Conservation (phyloP, 2,329 filamentous ascomycete species). For the Penicillium sp. region DNA sequence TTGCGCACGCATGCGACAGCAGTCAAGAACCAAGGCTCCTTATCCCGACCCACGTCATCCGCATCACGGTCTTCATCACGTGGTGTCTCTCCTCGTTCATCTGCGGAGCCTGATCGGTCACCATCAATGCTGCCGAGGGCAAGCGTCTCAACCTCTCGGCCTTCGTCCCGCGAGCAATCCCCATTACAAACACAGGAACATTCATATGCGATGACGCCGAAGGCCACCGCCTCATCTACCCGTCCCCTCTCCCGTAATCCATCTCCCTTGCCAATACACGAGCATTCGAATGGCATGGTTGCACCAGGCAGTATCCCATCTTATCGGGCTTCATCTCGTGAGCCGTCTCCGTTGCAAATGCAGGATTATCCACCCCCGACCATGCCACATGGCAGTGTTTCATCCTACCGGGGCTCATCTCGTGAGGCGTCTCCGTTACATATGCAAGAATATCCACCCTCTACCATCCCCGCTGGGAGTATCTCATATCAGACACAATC, state of each 20-base stretch:
- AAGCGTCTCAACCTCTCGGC: conserved; percentile 18
- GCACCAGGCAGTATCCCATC: conserved; percentile 4
- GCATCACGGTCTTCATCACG: conserved; percentile 29
- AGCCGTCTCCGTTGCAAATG: conserved; percentile 7
- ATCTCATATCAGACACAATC: conserved; percentile 8
- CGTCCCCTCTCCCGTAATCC: conserved; percentile 9
- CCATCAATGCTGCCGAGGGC: conserved; percentile 17
- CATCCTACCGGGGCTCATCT: conserved; percentile 12
- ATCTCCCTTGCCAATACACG: conserved; percentile 5
- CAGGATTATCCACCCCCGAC: conserved; percentile 5
- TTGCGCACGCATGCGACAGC: conserved; percentile 37
- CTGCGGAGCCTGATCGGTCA: conserved; percentile 18
- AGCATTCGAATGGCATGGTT: conserved; percentile 1
- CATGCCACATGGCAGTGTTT: conserved; percentile 4
- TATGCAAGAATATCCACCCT: conserved; percentile 31
- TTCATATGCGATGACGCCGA: conserved; percentile 13
- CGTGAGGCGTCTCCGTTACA: conserved; percentile 26
- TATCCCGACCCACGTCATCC: conserved; percentile 33
- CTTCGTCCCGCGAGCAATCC: conserved; percentile 27
- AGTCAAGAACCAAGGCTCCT: conserved; percentile 36
- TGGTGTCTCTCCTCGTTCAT: conserved; percentile 25
- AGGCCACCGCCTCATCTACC: conserved; percentile 14
- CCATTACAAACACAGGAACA: conserved; percentile 8
- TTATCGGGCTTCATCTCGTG: conserved; percentile 10
- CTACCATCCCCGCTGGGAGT: conserved; percentile 3